phyloP scores from a whole-genome alignment of 768 basidiomycete species.

The Pleurotus citrinopileatus region DNA sequence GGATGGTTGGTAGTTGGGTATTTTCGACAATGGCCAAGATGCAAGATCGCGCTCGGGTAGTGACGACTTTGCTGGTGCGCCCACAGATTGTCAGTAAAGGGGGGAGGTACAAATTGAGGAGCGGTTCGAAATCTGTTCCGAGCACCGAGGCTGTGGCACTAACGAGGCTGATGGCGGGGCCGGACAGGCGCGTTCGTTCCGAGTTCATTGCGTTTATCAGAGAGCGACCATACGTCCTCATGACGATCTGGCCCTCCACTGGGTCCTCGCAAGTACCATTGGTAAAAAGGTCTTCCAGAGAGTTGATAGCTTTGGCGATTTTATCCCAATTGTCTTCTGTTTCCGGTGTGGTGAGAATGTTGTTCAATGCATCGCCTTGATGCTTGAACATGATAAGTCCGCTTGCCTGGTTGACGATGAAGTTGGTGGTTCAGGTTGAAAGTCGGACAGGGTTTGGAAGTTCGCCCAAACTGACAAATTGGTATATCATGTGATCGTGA shows the following conservation, averaged over 20 bases:
- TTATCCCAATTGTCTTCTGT: constrained; percentile 81
- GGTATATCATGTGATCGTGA: neutral
- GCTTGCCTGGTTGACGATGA: neutral
- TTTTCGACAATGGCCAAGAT: constrained; percentile 60
- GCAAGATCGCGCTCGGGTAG: constrained; percentile 60
- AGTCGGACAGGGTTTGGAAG: neutral
- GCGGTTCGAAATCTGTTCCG: constrained; percentile 60
- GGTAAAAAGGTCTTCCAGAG: constrained; percentile 46
- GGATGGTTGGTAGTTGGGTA: constrained; percentile 63
- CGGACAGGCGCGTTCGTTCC: constrained; percentile 72
- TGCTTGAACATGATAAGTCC: constrained; percentile 16
- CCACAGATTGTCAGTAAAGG: constrained; percentile 63
- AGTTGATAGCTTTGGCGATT: constrained; percentile 48
- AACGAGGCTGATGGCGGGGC: constrained; percentile 64
- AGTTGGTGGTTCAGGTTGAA: neutral
- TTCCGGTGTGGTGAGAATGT: constrained; percentile 45
- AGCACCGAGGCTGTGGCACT: constrained; percentile 49
- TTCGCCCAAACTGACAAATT: neutral
- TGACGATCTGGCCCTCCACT: constrained; percentile 43
- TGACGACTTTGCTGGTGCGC: constrained; percentile 77
- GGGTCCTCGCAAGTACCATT: constrained; percentile 52
- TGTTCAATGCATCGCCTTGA: constrained; percentile 41
- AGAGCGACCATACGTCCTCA: constrained; percentile 52
- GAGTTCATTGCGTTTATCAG: constrained; percentile 63
- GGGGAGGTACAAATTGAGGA: constrained; percentile 67